Percentiles rank a stretch among this genome's conserved stretches.
Conservation (phyloP, 306 rosid species). For the Gleditsia sinensis region DNA sequence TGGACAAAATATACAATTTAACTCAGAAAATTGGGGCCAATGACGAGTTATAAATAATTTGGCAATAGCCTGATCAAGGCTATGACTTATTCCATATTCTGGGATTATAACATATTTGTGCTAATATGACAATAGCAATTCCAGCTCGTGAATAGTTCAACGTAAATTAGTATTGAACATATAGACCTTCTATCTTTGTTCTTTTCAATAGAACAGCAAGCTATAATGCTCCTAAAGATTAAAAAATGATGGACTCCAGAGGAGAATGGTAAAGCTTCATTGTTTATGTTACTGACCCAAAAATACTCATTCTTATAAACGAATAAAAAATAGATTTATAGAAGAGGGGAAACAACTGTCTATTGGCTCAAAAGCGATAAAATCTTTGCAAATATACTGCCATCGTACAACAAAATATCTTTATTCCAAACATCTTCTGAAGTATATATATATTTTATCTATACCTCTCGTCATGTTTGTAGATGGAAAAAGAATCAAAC, state of each 20-base stretch:
- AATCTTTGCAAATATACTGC: background rate
- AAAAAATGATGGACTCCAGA: background rate
- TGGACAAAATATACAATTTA: conserved; percentile 10
- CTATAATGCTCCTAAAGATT: background rate
- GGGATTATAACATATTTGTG: background rate
- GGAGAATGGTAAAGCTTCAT: too few species aligned
- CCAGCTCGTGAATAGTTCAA: background rate
- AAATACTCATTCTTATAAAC: background rate
- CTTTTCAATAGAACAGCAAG: background rate
- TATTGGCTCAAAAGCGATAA: background rate
- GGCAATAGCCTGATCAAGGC: background rate
- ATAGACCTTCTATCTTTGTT: background rate
- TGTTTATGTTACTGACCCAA: too few species aligned
- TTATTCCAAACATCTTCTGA: background rate
- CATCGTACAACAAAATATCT: background rate
- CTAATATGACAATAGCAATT: background rate
- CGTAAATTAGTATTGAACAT: background rate
- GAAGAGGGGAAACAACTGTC: too few species aligned
- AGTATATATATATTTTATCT: background rate
- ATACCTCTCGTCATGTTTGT: background rate
- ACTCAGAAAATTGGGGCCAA: conserved; percentile 9
- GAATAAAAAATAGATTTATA: background rate
- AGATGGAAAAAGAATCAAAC: background rate
- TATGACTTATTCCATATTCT: background rate
- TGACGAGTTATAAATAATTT: background rate